Percentiles rank a stretch among this genome's conserved stretches.
Evolutionary conservation across 495 filamentous ascomycete genomes (phyloP).

Genomic region (Aspergillus leporis): DNA sequence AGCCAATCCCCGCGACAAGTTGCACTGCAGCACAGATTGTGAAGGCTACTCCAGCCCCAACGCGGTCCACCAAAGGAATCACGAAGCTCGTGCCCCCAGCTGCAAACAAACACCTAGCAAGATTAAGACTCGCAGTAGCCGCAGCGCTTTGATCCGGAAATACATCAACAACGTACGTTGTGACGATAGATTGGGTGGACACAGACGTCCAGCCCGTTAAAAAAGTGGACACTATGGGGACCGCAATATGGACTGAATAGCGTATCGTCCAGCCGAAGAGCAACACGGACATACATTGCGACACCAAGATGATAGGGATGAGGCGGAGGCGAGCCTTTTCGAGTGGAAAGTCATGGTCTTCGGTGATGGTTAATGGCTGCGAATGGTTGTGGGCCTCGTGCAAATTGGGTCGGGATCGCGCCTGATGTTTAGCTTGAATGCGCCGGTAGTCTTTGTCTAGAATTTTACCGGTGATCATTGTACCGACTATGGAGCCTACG

Average conservation of each 20-base stretch:
- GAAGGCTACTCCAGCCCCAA: conserved; percentile 51
- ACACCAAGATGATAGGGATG: background rate
- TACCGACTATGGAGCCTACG: conserved; percentile 50
- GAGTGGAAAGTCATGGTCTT: conserved; percentile 40
- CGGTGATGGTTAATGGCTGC: background rate
- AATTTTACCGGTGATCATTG: conserved; percentile 46
- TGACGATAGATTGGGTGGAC: conserved; percentile 41
- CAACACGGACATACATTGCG: conserved; percentile 46
- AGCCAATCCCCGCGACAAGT: conserved; percentile 34
- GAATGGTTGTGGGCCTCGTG: no score
- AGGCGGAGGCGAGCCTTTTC: conserved; percentile 50
- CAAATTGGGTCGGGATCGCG: background rate
- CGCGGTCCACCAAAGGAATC: conserved; percentile 58
- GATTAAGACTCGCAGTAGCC: conserved; percentile 67
- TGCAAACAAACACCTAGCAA: conserved; percentile 65
- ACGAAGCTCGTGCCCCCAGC: conserved; percentile 64
- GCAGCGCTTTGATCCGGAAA: conserved; percentile 59
- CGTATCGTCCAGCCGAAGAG: conserved; percentile 63
- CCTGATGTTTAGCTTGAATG: conserved; percentile 32
- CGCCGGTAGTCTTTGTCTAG: conserved; percentile 43
- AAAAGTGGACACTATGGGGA: conserved; percentile 58
- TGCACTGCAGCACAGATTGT: conserved; percentile 44
- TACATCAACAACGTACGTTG: conserved; percentile 58
- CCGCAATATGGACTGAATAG: conserved; percentile 48
- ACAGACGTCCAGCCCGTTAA: conserved; percentile 59